Conservation (phyloP, 129 eudicot genomes). For the Calendula officinalis region DNA sequence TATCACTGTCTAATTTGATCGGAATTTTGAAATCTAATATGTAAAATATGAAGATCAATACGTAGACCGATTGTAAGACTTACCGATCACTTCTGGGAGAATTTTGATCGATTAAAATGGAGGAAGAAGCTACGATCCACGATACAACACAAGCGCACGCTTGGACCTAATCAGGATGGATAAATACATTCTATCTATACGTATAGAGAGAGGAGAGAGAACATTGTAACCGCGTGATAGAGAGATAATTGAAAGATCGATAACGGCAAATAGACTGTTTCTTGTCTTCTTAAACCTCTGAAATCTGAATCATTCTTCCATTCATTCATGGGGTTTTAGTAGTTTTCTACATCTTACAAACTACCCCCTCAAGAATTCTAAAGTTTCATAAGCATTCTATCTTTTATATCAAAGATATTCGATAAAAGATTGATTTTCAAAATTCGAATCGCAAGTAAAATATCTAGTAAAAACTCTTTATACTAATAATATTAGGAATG, state of each 20-base stretch:
- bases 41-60: neutral
- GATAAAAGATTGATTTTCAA: too few relatives aligned
- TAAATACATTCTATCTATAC: neutral
- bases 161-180: too few relatives aligned
- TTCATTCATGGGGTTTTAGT: neutral
- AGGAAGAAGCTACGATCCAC: constrained; percentile 12
- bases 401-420: neutral
- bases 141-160: neutral
- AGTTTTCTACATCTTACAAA: constrained; percentile 4
- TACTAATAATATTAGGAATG: too few relatives aligned
- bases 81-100: constrained; percentile 1
- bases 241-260: neutral
- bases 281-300: constrained; percentile 12
- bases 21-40: neutral
- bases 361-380: neutral
- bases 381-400: neutral
- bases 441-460: too few relatives aligned
- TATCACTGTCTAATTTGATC: constrained; percentile 1
- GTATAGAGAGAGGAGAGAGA: neutral
- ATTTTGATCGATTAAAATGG: constrained; percentile 11
- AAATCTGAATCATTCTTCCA: neutral
- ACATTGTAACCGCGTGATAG: constrained; percentile 10
- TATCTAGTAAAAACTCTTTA: too few relatives aligned
- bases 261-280: constrained; percentile 3
- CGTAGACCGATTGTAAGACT: neutral